These are phyloP conservation scores for Phialemonium atrogriseum DNA, from an alignment of 2,329 filamentous ascomycete species.

Conservation along the genomic window DNA sequence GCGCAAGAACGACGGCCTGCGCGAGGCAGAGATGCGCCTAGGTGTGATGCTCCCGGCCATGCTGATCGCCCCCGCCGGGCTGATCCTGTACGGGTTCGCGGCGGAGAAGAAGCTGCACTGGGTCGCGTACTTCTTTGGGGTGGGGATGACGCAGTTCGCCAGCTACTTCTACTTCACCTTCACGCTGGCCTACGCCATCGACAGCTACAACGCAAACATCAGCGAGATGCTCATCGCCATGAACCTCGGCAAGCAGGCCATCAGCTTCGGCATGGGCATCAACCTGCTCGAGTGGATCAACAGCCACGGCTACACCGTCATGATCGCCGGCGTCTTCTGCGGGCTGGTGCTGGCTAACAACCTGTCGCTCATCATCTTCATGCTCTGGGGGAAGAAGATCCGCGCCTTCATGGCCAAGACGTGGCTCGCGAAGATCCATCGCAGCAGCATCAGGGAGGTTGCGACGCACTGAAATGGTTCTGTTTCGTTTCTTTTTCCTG, in stretches of 20 bases:
- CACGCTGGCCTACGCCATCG: constrained; percentile 52
- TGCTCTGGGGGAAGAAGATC: constrained; percentile 42
- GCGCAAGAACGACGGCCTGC: constrained; percentile 33
- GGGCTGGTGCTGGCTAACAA: constrained; percentile 41
- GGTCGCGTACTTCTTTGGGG: constrained; percentile 39
- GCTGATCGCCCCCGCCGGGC: constrained; percentile 29
- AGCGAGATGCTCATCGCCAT: constrained; percentile 55
- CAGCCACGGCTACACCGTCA: constrained; percentile 37
- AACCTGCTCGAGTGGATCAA: constrained; percentile 43
- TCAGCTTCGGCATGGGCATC: constrained; percentile 43
- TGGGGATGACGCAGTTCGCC: constrained; percentile 38
- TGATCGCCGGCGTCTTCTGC: constrained; percentile 43
- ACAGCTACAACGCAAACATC: constrained; percentile 50
- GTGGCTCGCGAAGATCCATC: constrained; percentile 39
- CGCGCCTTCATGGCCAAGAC: constrained; percentile 33
- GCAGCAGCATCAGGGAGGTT: constrained; percentile 21
- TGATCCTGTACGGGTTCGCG: constrained; percentile 32
- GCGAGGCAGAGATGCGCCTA: constrained; percentile 40
- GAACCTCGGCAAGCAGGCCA: constrained; percentile 49
- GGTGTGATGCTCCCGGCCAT: constrained; percentile 28
- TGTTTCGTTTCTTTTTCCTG: too few species aligned
- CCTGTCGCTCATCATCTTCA: constrained; percentile 37
- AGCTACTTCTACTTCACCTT: constrained; percentile 50
- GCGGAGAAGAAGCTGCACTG: constrained; percentile 31
- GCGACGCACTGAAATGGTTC: constrained; percentile 19